These are phyloP conservation scores for Urtica urens DNA, from an alignment of 306 rosid species.

Conservation along the genomic window DNA sequence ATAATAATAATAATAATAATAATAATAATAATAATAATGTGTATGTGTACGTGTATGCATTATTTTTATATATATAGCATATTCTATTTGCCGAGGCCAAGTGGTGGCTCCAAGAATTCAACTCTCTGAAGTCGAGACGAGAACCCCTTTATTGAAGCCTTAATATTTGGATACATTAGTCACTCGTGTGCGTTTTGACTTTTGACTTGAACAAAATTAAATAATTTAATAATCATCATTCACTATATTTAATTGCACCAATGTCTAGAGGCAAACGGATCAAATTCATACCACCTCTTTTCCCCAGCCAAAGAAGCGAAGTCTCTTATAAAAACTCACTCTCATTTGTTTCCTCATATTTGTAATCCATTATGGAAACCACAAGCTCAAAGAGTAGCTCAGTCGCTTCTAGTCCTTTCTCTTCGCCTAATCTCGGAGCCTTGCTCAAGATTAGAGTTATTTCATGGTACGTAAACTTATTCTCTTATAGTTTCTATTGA, in stretches of 20 bases:
- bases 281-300: slow-evolving; percentile 19
- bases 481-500: not conserved
- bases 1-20: too few species aligned
- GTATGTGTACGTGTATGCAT: too few species aligned
- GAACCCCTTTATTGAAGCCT: slow-evolving; percentile 65
- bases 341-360: slow-evolving; percentile 9
- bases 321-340: slow-evolving; percentile 14
- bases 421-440: slow-evolving; percentile 68
- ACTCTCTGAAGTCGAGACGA: slow-evolving; percentile 48
- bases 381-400: slow-evolving; percentile 42
- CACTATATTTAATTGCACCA: slow-evolving; percentile 16
- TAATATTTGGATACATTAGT: slow-evolving; percentile 46
- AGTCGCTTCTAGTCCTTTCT: slow-evolving; percentile 55
- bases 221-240: not conserved
- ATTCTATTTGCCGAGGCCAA: slow-evolving; percentile 42
- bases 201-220: slow-evolving; percentile 32
- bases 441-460: slow-evolving; percentile 76
- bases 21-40: too few species aligned
- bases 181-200: slow-evolving; percentile 90
- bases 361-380: slow-evolving; percentile 38
- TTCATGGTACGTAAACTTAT: slow-evolving; percentile 42
- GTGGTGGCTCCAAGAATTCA: slow-evolving; percentile 41
- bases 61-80: too few species aligned
- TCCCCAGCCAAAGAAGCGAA: too few species aligned
- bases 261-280: slow-evolving; percentile 36